Base-by-base conservation (phyloP, 2,329 filamentous ascomycete species). In the Colletotrichum kahawae region DNA sequence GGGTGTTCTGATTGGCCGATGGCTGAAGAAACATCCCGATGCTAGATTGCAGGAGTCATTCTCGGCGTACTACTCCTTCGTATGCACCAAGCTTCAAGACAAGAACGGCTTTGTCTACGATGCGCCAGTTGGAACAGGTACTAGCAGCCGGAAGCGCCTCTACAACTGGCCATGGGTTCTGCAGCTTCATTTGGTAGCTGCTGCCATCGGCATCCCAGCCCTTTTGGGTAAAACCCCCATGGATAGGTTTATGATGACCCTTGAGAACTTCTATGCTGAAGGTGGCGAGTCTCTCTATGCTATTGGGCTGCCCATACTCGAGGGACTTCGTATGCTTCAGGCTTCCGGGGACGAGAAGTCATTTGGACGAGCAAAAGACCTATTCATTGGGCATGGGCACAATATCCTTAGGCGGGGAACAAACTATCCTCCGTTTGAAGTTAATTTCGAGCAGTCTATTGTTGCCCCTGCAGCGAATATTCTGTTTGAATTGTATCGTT, bases 401-500 rank as follows among this genome's bases (percentile, higher is more conserved):
- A 51, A 63, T 12, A 66, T 76, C 13, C 31, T 63, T 9, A 7
- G 71, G 2, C 51, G 43, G 5, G 72, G 75, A 9, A 71, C 43
- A 6, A 36, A 66, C 9, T 75, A 76, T 14, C 75, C 75, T 14
- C 63, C 75, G 1, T 76, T 71, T 13, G 75, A 76, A 33, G 75
- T 76, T 18, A 76, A 76, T 27, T 75, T 76, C 31, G 72, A 76
- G 51, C 72, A 76, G 48, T 76, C 75, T 4, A 75, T 75, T 21
- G 72, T 76, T 8, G 75, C 75, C 4, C 75, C 75, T n/a, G 75
- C 75, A 18, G 72, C 75, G 14, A 72, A 43, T 8, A 75, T 67
- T 5, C 83, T 91, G 2, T 86, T 88, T 29, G 89, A 91, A 80
- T 84, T 91, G 9, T 83, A 85, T 69, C 82, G 81, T 54, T 86